phyloP scores from a whole-genome alignment of 2,329 filamentous ascomycete species.

The Macrophomina tecta region DNA sequence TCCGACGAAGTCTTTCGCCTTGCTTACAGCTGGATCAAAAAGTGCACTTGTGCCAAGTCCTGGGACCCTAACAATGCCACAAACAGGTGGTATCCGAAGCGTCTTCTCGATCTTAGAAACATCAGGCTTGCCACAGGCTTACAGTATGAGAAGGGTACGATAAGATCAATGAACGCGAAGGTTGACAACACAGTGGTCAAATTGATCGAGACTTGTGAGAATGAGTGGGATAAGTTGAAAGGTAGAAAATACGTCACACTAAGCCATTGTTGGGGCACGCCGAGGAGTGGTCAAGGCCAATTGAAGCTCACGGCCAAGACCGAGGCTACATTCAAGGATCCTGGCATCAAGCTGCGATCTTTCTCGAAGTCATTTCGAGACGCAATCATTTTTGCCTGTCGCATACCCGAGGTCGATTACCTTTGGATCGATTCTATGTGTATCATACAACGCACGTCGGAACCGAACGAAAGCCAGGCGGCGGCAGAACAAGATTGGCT shows the following conservation, averaged over 20 bases:
- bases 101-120: background rate
- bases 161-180: too few species aligned
- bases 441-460: slow-evolving; percentile 14
- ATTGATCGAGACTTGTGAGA: too few species aligned
- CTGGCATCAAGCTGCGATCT: slow-evolving; percentile 10
- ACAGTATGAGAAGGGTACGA: too few species aligned
- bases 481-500: slow-evolving; percentile 32
- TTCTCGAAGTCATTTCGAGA: slow-evolving; percentile 32
- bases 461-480: background rate
- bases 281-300: background rate
- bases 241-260: slow-evolving; percentile 4
- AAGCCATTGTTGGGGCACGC: slow-evolving; percentile 33
- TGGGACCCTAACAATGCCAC: background rate
- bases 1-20: slow-evolving; percentile 28
- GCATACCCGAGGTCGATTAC: slow-evolving; percentile 28
- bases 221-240: too few species aligned
- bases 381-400: slow-evolving; percentile 28
- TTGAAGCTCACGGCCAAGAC: slow-evolving; percentile 24
- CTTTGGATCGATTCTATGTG: slow-evolving; percentile 32
- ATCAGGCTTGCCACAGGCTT: background rate
- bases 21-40: slow-evolving; percentile 30
- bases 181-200: too few species aligned
- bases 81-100: background rate
- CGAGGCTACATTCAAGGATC: slow-evolving; percentile 25
- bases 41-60: slow-evolving; percentile 29